These are phyloP conservation scores for Fusarium begoniae DNA, from an alignment of 2,329 filamentous ascomycete genomes.

Conservation along the genomic window DNA sequence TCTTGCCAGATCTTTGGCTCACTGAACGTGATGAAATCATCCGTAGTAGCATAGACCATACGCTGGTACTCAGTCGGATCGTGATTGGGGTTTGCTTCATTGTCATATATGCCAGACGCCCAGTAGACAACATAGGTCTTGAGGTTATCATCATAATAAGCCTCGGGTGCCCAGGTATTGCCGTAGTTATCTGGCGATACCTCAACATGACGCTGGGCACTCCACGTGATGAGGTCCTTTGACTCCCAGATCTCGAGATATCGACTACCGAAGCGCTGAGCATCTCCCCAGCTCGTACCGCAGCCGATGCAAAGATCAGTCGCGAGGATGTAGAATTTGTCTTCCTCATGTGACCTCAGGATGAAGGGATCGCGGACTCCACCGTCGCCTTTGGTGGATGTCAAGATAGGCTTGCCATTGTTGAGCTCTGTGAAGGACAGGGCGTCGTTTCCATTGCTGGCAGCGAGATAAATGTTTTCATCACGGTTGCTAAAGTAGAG, in stretches of 20 bases:
- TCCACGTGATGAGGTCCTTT: conserved; percentile 59
- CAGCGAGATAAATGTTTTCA: conserved; percentile 6
- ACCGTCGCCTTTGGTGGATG: not conserved
- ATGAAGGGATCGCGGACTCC: conserved; percentile 12
- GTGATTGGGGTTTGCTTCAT: not conserved
- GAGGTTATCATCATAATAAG: conserved; percentile 56
- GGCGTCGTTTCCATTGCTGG: not conserved
- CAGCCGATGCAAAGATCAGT: conserved; percentile 8
- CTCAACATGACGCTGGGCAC: conserved; percentile 57
- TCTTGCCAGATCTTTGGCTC: not conserved
- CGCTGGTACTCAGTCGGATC: not conserved
- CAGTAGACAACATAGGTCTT: conserved; percentile 57
- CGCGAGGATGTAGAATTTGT: conserved; percentile 7
- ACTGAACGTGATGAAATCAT: conserved; percentile 1
- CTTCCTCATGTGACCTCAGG: not conserved
- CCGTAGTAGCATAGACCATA: not conserved
- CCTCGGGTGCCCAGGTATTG: conserved; percentile 63
- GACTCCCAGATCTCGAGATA: conserved; percentile 62
- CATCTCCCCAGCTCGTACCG: not conserved
- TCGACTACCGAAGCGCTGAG: not conserved
- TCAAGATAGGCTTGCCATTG: not conserved
- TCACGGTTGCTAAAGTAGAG: not conserved
- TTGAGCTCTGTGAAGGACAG: not conserved
- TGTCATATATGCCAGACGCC: conserved; percentile 53
- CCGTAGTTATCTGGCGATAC: conserved; percentile 59